These are phyloP conservation scores for Cutaneotrichosporon mucoides DNA, from an alignment of 1,284 basidiomycete species.

Conservation along the genomic window DNA sequence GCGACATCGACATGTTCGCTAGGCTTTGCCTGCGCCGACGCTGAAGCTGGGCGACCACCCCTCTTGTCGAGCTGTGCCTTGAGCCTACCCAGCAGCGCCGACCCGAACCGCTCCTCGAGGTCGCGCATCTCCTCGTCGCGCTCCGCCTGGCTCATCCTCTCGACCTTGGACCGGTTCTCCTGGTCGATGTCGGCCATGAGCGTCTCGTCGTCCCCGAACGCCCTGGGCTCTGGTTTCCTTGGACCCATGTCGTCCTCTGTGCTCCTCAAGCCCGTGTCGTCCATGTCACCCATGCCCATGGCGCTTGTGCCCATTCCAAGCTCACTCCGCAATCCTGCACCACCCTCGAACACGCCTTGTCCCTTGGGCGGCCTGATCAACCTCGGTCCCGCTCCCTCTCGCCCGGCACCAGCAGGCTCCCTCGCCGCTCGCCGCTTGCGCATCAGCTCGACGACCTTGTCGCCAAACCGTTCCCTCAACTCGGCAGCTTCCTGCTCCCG, in stretches of 20 bases:
- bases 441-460: slow-evolving; percentile 57
- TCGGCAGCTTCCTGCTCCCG: slow-evolving; percentile 59
- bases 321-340: not conserved
- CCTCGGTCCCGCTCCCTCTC: not conserved
- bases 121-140: slow-evolving; percentile 59
- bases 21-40: no score
- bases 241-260: no score
- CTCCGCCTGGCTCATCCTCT: slow-evolving; percentile 59
- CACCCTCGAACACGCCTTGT: not conserved
- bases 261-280: no score
- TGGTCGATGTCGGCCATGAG: no score
- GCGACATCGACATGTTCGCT: no score
- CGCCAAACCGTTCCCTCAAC: slow-evolving; percentile 64
- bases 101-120: slow-evolving; percentile 64
- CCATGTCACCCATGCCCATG: no score
- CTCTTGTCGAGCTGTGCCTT: slow-evolving; percentile 51
- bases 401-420: not conserved
- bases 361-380: not conserved
- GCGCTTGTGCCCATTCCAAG: no score
- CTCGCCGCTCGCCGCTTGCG: slow-evolving; percentile 48
- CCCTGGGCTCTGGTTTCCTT: no score
- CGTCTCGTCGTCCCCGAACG: no score
- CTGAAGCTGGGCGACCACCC: no score
- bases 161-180: slow-evolving; percentile 52
- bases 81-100: slow-evolving; percentile 60